Conservation (phyloP, 257 asterid species). For the Petunia secreta region DNA sequence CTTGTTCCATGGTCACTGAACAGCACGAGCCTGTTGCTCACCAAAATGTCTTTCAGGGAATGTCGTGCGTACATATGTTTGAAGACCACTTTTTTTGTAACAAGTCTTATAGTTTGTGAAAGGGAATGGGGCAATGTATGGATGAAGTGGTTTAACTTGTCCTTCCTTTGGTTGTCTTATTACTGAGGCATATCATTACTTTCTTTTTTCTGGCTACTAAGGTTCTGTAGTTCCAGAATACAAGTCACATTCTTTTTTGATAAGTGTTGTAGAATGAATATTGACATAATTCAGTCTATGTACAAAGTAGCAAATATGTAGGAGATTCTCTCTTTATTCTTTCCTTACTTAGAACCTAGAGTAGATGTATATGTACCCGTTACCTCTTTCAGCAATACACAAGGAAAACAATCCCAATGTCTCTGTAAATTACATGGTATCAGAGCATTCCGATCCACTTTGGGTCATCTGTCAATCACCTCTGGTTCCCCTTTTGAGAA, state of each 20-base stretch:
- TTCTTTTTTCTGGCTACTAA: not conserved
- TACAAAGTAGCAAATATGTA: too few relatives aligned
- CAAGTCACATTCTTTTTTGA: not conserved
- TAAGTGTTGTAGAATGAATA: too few relatives aligned
- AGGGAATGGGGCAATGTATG: not conserved
- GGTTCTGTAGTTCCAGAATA: not conserved
- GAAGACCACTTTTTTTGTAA: not conserved
- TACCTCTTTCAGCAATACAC: too few relatives aligned
- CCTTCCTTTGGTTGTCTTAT: not conserved
- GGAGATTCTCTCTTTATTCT: too few relatives aligned
- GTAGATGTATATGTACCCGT: too few relatives aligned
- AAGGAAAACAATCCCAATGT: too few relatives aligned
- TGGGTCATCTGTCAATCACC: too few relatives aligned
- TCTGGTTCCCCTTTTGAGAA: too few relatives aligned
- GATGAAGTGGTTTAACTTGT: not conserved
- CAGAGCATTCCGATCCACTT: too few relatives aligned
- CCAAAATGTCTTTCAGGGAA: not conserved
- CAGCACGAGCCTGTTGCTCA: not conserved
- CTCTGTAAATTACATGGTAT: too few relatives aligned
- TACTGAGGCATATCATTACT: not conserved
- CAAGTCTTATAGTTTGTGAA: not conserved
- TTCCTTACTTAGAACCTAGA: too few relatives aligned
- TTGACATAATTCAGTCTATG: too few relatives aligned
- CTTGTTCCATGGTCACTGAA: not conserved
- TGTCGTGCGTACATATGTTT: not conserved